These are phyloP conservation scores for Diplodia mutila DNA, from an alignment of 2,329 filamentous ascomycete species.

Conservation along the genomic window DNA sequence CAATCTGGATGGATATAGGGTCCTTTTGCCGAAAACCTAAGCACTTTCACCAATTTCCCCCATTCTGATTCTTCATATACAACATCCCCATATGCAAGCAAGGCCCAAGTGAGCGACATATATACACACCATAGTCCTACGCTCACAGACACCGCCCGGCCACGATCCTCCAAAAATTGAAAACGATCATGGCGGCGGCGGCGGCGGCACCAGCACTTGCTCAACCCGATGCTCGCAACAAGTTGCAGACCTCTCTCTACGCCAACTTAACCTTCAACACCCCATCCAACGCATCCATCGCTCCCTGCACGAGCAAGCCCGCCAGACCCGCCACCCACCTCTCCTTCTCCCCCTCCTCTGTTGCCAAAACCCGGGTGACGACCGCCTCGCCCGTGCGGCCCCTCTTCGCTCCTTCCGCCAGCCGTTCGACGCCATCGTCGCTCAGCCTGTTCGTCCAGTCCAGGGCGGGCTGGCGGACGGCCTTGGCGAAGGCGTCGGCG, in stretches of 20 bases:
- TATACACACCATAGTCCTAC: too few relatives aligned
- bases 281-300: constrained; percentile 7
- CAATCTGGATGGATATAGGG: too few relatives aligned
- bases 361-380: neutral
- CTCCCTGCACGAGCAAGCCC: constrained; percentile 3
- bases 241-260: neutral
- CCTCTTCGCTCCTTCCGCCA: neutral
- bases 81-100: neutral
- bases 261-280: constrained; percentile 19
- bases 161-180: too few relatives aligned
- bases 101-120: too few relatives aligned
- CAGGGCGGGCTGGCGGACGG: constrained; percentile 10
- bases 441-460: constrained; percentile 23
- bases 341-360: neutral
- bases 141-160: too few relatives aligned
- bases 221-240: neutral
- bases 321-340: neutral
- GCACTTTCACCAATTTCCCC: too few relatives aligned
- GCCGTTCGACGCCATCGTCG: neutral
- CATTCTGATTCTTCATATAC: too few relatives aligned
- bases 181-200: too few relatives aligned
- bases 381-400: constrained; percentile 7
- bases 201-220: neutral
- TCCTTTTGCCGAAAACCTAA: too few relatives aligned
- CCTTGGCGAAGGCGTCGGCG: neutral